Evolutionary conservation across 225 moss, liverwort and hornwort genomes (phyloP).

Genomic region (Antitrichia curtipendula): DNA sequence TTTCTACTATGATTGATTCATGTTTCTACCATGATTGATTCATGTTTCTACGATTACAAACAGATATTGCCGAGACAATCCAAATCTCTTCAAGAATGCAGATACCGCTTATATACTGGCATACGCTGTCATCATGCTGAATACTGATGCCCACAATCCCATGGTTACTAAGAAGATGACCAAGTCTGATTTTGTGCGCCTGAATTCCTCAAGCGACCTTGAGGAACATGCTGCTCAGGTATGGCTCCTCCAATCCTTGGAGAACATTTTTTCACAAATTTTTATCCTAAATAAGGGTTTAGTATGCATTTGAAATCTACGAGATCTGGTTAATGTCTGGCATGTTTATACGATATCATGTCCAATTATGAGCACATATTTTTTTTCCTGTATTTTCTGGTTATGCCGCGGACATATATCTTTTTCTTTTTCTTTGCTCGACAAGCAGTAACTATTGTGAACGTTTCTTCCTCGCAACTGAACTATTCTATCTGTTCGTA

Average conservation of each 20-base stretch:
- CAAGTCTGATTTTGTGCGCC: constrained; percentile 86
- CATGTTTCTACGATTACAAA: not conserved
- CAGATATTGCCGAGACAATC: constrained; percentile 98
- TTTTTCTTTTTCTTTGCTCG: not conserved
- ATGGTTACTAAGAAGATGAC: constrained; percentile 95
- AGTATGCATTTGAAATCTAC: not conserved
- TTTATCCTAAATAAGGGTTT: not conserved
- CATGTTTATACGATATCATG: not conserved
- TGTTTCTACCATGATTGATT: not conserved
- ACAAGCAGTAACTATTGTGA: not conserved
- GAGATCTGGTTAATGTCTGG: not conserved
- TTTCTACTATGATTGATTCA: not conserved
- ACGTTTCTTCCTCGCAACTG: not conserved
- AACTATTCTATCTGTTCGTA: not conserved
- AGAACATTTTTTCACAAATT: not conserved
- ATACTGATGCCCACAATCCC: constrained; percentile 97
- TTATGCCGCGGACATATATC: not conserved
- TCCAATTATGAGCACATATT: not conserved
- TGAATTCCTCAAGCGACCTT: constrained; percentile 74
- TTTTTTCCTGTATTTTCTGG: not conserved
- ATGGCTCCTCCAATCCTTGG: not conserved
- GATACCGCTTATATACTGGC: constrained; percentile 94
- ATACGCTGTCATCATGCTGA: constrained; percentile 97
- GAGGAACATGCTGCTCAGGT: constrained; percentile 84
- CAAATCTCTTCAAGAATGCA: constrained; percentile 88